A percentile compares a stretch with the other conserved stretches of the same genome.
These are phyloP conservation scores for Hypoxylon sp. DNA, from an alignment of 2,329 filamentous ascomycete species.

Conservation along the genomic window DNA sequence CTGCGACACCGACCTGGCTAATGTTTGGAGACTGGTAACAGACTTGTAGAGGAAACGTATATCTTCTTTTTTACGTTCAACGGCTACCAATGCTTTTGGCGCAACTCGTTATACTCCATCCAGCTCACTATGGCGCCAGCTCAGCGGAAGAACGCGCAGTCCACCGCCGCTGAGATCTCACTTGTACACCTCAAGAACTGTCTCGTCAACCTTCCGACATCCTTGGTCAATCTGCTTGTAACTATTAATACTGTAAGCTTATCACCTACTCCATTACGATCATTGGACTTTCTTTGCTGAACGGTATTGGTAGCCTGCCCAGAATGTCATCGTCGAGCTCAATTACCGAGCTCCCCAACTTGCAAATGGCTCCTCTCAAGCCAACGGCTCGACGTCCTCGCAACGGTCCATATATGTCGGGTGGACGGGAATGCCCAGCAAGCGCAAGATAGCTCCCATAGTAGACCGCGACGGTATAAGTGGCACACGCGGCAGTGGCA, in stretches of 20 bases:
- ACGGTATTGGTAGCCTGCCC: slow-evolving; percentile 75
- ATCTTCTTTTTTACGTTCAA: background rate
- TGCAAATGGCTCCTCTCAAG: slow-evolving; percentile 59
- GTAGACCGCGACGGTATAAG: slow-evolving; percentile 81
- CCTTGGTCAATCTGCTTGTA: slow-evolving; percentile 85
- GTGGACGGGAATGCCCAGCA: slow-evolving; percentile 98
- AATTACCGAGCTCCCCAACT: slow-evolving; percentile 74
- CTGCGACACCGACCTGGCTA: slow-evolving; percentile 5
- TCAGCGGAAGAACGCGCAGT: slow-evolving; percentile 68
- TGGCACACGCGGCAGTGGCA: slow-evolving; percentile 68
- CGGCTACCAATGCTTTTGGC: slow-evolving; percentile 3
- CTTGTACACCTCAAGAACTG: slow-evolving; percentile 93
- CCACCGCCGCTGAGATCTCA: slow-evolving; percentile 84
- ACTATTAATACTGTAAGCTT: slow-evolving; percentile 87
- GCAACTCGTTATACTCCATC: slow-evolving; percentile 1
- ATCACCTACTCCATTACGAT: background rate
- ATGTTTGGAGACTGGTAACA: slow-evolving; percentile 21
- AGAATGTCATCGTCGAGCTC: slow-evolving; percentile 97
- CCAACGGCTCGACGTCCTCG: slow-evolving; percentile 61
- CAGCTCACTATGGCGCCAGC: slow-evolving; percentile 53
- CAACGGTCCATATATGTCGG: slow-evolving; percentile 86
- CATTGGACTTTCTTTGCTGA: slow-evolving; percentile 40
- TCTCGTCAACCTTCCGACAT: slow-evolving; percentile 90
- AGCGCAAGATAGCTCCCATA: slow-evolving; percentile 80
- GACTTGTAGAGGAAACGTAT: background rate